A percentile compares a stretch with the other conserved stretches of the same genome.
phyloP scores from a whole-genome alignment of 257 asterid genomes.

The Forsythia viridissima region DNA sequence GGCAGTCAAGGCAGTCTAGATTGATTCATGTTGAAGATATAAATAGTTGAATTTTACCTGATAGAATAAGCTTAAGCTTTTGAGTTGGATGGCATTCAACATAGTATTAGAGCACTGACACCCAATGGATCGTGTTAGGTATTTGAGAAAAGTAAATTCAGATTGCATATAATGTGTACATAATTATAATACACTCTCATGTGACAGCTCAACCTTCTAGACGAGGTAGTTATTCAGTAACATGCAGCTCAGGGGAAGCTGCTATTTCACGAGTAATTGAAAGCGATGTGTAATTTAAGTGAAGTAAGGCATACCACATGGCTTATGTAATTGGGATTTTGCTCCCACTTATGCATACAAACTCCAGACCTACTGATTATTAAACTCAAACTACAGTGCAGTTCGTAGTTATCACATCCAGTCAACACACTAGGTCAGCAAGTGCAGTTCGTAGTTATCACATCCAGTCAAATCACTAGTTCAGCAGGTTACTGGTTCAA shows the following conservation, averaged over 20 bases:
- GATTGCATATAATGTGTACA: neutral
- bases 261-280: too few species aligned
- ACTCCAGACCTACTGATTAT: neutral
- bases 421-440: neutral
- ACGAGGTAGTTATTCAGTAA: neutral
- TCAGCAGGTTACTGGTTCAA: neutral
- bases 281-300: neutral
- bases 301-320: neutral
- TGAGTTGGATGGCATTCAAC: neutral
- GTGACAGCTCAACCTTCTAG: neutral
- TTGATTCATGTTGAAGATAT: neutral
- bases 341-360: neutral
- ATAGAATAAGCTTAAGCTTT: neutral
- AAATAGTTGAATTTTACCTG: neutral
- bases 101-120: neutral
- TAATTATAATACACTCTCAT: neutral
- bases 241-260: neutral
- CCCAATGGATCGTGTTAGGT: neutral
- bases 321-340: neutral
- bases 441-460: too few species aligned
- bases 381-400: neutral
- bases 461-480: neutral
- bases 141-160: neutral
- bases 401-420: neutral
- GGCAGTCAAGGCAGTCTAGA: neutral